Conservation (phyloP, 1,139 yeast species). For the Kodamaea alishanica region DNA sequence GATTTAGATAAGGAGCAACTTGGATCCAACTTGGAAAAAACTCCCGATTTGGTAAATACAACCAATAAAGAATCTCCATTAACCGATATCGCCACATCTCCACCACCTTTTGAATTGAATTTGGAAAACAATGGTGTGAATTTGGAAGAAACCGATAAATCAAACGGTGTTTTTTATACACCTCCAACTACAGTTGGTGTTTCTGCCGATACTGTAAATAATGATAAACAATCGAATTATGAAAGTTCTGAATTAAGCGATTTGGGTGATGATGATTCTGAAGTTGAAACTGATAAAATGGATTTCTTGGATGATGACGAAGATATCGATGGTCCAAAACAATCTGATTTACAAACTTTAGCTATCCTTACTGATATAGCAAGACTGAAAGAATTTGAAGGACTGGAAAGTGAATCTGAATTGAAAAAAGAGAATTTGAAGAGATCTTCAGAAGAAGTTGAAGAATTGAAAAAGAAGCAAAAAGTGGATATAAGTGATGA, state of each 20-base stretch:
- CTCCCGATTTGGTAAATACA: not conserved
- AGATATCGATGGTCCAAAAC: constrained; percentile 19
- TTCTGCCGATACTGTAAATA: not conserved
- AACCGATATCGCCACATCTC: constrained; percentile 41
- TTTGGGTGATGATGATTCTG: constrained; percentile 63
- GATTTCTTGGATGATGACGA: constrained; percentile 46
- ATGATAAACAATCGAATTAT: constrained; percentile 17
- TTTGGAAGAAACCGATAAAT: constrained; percentile 3
- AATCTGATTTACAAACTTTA: constrained; percentile 39
- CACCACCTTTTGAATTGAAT: constrained; percentile 32
- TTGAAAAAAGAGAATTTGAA: constrained; percentile 1
- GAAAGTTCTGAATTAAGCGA: constrained; percentile 53
- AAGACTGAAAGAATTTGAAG: not conserved
- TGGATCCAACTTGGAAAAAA: not conserved
- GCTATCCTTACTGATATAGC: constrained; percentile 42
- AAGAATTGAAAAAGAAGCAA: too few species aligned
- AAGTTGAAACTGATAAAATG: constrained; percentile 79
- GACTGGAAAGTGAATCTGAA: constrained; percentile 1
- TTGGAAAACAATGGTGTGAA: constrained; percentile 13
- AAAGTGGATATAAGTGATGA: constrained; percentile 1
- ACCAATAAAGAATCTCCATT: constrained; percentile 31
- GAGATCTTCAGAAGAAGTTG: too few species aligned
- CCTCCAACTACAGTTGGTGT: constrained; percentile 1
- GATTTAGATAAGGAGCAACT: too few species aligned
- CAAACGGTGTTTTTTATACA: not conserved